Evolutionary conservation across 768 basidiomycete genomes (phyloP), one percentile per base, ranked within the genome.

Genomic region (Termitomyces bulborhizus): DNA sequence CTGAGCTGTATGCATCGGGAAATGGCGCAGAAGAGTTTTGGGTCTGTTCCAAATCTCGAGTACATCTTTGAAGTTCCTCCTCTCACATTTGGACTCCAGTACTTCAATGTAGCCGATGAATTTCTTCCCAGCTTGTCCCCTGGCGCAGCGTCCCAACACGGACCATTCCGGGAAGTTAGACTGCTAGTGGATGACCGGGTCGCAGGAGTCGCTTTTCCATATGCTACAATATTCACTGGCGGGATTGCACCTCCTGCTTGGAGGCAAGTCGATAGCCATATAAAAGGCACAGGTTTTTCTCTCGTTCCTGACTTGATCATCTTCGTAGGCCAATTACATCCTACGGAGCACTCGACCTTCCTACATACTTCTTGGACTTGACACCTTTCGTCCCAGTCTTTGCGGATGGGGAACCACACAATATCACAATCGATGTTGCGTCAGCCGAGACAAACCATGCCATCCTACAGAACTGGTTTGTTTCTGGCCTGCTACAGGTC

Each of bases 331-430:
- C 88, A 3, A 88, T 90, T 65, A 80, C 86, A 2, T 81, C 88
- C 0, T 90, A 89, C 55, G 86, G 88, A 11, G 86, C 86, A 1
- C 70, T 89, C 24, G 88, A 90, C 64, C 75, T 88, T 11, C 89
- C 89, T 1, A 89, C 86, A 2, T 91, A 90, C 67, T 84, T 84
- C 65, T 58, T 91, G 21, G 90, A 90, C 65, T 67, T 90, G 51
- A 90, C 89, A 6, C 86, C 90, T 1, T 91, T 91, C 66, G 77
- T 86, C 1, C 87, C 87, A 4, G 60, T 83, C 18, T 75, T 91
- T 42, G 76, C 84, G 0, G 86, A 88, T 54, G 84, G 84, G 1
- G 64, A 77, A 24, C 71, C 83, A 16, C 90, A 91, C 66, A 83
- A 73, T 44, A 76, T 92, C 62, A 79, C 83, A 49, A 72, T 93